A percentile compares a stretch with the other conserved stretches of the same genome.
Evolutionary conservation across 2,329 filamentous ascomycete species (phyloP).

Genomic region (Ascochyta clinopodiicola): DNA sequence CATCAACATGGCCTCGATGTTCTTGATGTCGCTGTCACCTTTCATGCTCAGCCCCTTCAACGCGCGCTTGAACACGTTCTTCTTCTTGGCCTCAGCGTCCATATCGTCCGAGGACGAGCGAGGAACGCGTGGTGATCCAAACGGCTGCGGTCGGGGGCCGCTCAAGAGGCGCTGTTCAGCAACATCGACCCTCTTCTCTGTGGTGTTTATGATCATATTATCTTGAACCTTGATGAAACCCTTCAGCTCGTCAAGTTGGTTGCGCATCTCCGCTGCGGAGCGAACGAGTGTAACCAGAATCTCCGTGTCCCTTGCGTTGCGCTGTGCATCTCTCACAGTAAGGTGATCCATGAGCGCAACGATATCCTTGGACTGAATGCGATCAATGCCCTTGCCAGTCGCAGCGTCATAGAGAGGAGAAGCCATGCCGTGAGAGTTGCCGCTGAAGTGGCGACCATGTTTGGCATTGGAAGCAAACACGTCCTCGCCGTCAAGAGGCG

Average conservation of each 20-base stretch:
- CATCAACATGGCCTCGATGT: constrained; percentile 75
- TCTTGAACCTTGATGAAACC: constrained; percentile 89
- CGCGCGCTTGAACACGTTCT: constrained; percentile 93
- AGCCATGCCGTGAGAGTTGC: constrained; percentile 88
- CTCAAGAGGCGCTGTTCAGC: constrained; percentile 82
- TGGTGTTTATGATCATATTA: constrained; percentile 83
- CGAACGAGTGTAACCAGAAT: constrained; percentile 93
- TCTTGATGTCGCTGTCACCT: constrained; percentile 83
- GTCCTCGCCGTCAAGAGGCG: constrained; percentile 52
- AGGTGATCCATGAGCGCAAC: constrained; percentile 98
- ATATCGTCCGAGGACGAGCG: constrained; percentile 59
- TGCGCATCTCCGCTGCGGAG: constrained; percentile 95
- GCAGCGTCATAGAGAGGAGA: constrained; percentile 91
- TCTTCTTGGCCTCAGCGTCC: constrained; percentile 75
- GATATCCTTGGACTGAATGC: constrained; percentile 95
- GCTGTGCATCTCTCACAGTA: constrained; percentile 94
- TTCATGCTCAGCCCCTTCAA: constrained; percentile 88
- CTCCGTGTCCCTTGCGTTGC: constrained; percentile 94
- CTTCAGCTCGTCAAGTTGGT: constrained; percentile 94
- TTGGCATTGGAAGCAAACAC: constrained; percentile 52
- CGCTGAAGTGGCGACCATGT: constrained; percentile 75
- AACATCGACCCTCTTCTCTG: constrained; percentile 86
- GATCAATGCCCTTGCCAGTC: constrained; percentile 85
- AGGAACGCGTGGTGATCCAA: constrained; percentile 61
- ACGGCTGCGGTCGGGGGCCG: constrained; percentile 79